Evolutionary conservation across 192 early-diverging fungal species (phyloP).

Genomic region (Podila epigama): DNA sequence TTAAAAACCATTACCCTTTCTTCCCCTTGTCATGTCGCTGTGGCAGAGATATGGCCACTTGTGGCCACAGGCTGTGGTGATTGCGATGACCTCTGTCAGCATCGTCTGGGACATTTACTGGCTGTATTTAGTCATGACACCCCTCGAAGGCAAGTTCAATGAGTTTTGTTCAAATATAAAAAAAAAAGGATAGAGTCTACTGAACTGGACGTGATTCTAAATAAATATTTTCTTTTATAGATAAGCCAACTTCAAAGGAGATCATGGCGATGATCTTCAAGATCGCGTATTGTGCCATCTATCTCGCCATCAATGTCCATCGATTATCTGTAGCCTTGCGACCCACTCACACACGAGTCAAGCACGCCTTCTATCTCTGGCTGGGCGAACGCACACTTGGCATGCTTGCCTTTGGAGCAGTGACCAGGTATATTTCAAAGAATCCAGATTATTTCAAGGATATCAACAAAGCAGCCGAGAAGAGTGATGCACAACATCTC

Average conservation of each 20-base stretch:
- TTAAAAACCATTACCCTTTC: slow-evolving; percentile 5
- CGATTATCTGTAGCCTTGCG: background rate
- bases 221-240: too few species aligned
- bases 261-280: background rate
- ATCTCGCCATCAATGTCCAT: background rate
- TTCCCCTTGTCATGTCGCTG: background rate
- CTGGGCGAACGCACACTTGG: background rate
- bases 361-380: background rate
- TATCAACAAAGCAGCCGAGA: background rate
- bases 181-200: too few species aligned
- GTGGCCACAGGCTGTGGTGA: background rate
- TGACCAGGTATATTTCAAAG: background rate
- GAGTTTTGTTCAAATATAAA: background rate
- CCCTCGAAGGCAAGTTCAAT: background rate
- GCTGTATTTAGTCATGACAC: background rate
- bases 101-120: background rate
- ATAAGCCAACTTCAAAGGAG: background rate
- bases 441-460: background rate
- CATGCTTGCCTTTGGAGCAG: background rate
- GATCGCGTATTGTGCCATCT: background rate
- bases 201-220: too few species aligned
- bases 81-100: background rate
- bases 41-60: background rate
- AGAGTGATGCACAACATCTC: background rate
- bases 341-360: background rate